Evolutionary conservation across 1,284 basidiomycete species (phyloP).

Genomic region (Rhodotorula sp.): DNA sequence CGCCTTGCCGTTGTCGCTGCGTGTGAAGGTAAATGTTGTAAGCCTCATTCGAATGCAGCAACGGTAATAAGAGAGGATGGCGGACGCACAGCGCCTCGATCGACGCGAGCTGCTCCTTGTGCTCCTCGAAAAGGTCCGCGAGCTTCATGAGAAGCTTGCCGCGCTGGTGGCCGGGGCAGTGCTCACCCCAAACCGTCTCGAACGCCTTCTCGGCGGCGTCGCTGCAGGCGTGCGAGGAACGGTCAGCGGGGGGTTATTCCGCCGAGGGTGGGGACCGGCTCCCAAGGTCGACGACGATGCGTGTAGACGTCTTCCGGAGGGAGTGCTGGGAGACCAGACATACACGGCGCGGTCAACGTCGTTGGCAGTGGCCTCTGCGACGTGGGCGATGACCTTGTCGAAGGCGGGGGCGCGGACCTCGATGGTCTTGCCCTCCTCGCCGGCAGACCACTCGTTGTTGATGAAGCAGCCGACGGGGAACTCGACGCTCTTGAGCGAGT

Average conservation of each 20-base stretch:
- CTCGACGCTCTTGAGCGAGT: constrained; percentile 32
- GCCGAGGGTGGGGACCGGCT: neutral
- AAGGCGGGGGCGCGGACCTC: constrained; percentile 80
- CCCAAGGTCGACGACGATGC: too few species aligned
- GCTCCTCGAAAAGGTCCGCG: constrained; percentile 69
- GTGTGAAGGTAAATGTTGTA: too few species aligned
- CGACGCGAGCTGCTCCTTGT: constrained; percentile 71
- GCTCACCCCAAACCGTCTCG: constrained; percentile 74
- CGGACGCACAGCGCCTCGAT: constrained; percentile 61
- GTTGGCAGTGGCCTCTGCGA: constrained; percentile 63
- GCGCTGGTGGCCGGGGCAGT: constrained; percentile 66
- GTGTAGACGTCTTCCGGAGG: neutral
- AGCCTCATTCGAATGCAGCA: constrained; percentile 48
- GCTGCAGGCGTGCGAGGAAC: neutral
- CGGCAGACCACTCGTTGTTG: constrained; percentile 73
- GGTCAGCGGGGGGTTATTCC: neutral
- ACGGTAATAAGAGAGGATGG: neutral
- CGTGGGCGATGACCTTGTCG: constrained; percentile 67
- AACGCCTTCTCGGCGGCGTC: constrained; percentile 80
- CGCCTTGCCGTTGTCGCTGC: constrained; percentile 72
- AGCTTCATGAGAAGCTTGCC: constrained; percentile 69
- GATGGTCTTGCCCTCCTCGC: constrained; percentile 65
- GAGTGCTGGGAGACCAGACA: too few species aligned
- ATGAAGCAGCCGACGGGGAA: constrained; percentile 75
- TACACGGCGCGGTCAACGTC: constrained; percentile 46